These are phyloP conservation scores for Tolypocladium paradoxum DNA, from an alignment of 2,329 filamentous ascomycete genomes.

Conservation along the genomic window DNA sequence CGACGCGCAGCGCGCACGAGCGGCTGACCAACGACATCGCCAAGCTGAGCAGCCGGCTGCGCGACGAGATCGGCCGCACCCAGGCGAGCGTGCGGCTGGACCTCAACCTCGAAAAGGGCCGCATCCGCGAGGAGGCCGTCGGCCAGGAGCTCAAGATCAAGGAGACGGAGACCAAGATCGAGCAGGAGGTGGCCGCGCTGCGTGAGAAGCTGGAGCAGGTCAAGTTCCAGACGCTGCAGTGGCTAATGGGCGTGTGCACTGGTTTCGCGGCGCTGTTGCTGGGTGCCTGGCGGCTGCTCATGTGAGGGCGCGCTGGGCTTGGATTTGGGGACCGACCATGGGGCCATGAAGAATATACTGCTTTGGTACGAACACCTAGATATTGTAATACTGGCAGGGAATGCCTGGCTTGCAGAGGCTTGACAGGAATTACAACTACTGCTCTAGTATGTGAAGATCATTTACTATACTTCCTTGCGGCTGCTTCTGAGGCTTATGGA, in stretches of 20 bases:
- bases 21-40: conserved; percentile 88
- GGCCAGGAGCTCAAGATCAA: conserved; percentile 96
- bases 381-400: not conserved
- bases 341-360: not conserved
- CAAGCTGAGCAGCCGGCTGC: conserved; percentile 78
- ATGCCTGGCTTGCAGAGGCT: not conserved
- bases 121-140: conserved; percentile 92
- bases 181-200: conserved; percentile 88
- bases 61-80: conserved; percentile 89
- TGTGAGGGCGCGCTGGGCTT: conserved; percentile 31
- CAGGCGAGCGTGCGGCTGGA: conserved; percentile 89
- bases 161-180: conserved; percentile 96
- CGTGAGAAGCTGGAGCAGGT: conserved; percentile 90
- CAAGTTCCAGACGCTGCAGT: conserved; percentile 96
- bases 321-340: not conserved
- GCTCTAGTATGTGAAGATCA: not conserved
- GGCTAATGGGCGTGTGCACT: conserved; percentile 80
- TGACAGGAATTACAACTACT: not conserved
- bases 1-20: conserved; percentile 84
- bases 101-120: conserved; percentile 90
- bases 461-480: not conserved
- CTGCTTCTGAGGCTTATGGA: not conserved
- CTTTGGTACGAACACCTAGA: not conserved
- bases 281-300: conserved; percentile 60
- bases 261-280: conserved; percentile 56